Conservation (phyloP, 225 moss, liverwort and hornwort species). For the Pseudoscleropodium purum region DNA sequence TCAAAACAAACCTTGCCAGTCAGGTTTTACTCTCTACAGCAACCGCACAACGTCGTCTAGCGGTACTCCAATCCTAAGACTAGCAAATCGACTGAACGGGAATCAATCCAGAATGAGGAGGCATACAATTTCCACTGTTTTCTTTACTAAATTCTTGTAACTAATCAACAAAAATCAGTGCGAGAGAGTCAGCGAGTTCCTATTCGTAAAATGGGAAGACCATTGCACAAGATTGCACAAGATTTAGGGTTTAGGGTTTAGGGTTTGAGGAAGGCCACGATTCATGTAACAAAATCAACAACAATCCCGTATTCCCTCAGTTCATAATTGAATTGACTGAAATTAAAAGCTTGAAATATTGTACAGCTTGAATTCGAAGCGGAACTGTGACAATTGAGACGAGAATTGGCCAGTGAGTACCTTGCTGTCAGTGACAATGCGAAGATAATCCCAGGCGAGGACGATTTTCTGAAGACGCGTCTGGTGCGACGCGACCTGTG, state of each 20-base stretch:
- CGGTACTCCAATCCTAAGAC: background rate
- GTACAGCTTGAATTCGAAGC: background rate
- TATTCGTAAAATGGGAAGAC: background rate
- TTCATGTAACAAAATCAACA: background rate
- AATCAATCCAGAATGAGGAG: background rate
- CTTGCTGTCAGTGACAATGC: conserved; percentile 63
- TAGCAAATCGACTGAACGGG: background rate
- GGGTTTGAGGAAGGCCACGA: background rate
- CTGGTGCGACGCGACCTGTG: conserved; percentile 68
- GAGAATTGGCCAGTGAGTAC: background rate
- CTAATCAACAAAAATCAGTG: background rate
- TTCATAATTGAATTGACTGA: background rate
- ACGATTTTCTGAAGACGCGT: conserved; percentile 86
- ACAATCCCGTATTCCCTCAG: background rate
- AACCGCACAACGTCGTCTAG: background rate
- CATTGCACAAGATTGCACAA: background rate
- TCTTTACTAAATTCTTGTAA: background rate
- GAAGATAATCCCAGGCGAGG: conserved; percentile 86
- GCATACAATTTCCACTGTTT: background rate
- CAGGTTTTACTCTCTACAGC: background rate
- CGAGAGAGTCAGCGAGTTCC: background rate
- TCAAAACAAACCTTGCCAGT: background rate
- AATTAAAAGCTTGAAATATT: background rate
- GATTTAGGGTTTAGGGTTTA: background rate
- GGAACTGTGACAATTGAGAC: background rate